Conservation (phyloP, 768 basidiomycete genomes). For the Lanmaoa rubissima region DNA sequence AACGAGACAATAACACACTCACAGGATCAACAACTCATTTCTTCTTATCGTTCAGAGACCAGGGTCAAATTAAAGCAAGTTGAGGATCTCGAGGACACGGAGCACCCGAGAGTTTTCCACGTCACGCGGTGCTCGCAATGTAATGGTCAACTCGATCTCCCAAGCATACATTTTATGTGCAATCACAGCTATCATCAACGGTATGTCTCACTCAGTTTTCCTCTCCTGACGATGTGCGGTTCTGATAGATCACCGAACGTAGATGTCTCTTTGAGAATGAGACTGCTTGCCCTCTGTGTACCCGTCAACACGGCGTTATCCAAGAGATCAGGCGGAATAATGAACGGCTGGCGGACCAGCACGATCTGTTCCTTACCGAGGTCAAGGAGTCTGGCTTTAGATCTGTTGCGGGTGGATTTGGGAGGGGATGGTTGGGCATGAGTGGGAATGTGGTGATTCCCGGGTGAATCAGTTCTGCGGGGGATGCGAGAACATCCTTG, state of each 20-base stretch:
- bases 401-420: slow-evolving; percentile 68
- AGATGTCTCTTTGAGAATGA: slow-evolving; percentile 92
- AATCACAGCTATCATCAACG: slow-evolving; percentile 95
- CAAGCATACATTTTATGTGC: slow-evolving; percentile 97
- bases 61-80: slow-evolving; percentile 77
- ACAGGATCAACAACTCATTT: slow-evolving; percentile 82
- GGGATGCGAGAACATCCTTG: not conserved
- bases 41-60: slow-evolving; percentile 89
- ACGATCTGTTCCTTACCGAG: slow-evolving; percentile 75
- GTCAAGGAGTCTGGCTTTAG: slow-evolving; percentile 70
- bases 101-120: slow-evolving; percentile 86
- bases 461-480: not conserved
- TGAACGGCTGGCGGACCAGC: slow-evolving; percentile 76
- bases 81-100: slow-evolving; percentile 72
- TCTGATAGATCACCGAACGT: not conserved
- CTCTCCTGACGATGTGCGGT: not conserved
- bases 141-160: slow-evolving; percentile 85
- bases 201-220: slow-evolving; percentile 24
- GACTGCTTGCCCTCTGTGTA: slow-evolving; percentile 87
- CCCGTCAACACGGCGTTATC: slow-evolving; percentile 81
- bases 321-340: slow-evolving; percentile 89
- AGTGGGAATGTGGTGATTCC: not conserved
- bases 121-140: slow-evolving; percentile 92
- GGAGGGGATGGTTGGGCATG: slow-evolving; percentile 54
- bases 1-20: not conserved